Evolutionary conservation across 164 flowering plant genomes (phyloP).

Genomic region (Nelumbo lutea): DNA sequence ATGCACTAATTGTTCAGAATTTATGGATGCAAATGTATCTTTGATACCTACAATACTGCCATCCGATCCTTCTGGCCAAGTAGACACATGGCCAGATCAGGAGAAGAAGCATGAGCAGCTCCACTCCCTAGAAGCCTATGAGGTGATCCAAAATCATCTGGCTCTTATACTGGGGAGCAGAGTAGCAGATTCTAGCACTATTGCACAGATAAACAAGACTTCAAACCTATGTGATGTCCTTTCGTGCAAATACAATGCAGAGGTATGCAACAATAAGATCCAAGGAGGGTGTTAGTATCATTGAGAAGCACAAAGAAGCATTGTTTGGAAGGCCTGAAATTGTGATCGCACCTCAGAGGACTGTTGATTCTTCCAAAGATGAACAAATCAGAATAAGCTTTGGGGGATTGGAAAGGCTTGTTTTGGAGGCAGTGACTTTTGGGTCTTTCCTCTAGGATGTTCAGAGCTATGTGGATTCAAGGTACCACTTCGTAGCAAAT

Average conservation of each 20-base stretch:
- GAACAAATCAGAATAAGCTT: constrained; percentile 72
- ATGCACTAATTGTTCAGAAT: too few species aligned
- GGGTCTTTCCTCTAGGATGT: constrained; percentile 98
- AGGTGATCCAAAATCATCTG: too few species aligned
- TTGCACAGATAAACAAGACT: constrained; percentile 24
- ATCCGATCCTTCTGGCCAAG: too few species aligned
- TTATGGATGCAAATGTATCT: too few species aligned
- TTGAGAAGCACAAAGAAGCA: constrained; percentile 97
- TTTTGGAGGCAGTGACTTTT: constrained; percentile 93
- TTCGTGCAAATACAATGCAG: constrained; percentile 83
- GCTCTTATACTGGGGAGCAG: too few species aligned
- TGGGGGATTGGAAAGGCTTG: constrained; percentile 74
- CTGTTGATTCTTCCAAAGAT: constrained; percentile 70
- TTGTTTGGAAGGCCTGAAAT: constrained; percentile 88
- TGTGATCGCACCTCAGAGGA: constrained; percentile 60
- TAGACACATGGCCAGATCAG: too few species aligned
- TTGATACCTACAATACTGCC: too few species aligned
- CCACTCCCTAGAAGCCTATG: too few species aligned
- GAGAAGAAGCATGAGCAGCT: too few species aligned
- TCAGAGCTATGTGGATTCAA: constrained; percentile 85
- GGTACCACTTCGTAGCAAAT: constrained; percentile 73
- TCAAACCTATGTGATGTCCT: constrained; percentile 78
- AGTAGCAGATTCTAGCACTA: too few species aligned
- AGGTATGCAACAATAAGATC: constrained; percentile 40
- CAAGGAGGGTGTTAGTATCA: constrained; percentile 68